Evolutionary conservation across 2,329 filamentous ascomycete species (phyloP).

Genomic region (Aureobasidium sp.): DNA sequence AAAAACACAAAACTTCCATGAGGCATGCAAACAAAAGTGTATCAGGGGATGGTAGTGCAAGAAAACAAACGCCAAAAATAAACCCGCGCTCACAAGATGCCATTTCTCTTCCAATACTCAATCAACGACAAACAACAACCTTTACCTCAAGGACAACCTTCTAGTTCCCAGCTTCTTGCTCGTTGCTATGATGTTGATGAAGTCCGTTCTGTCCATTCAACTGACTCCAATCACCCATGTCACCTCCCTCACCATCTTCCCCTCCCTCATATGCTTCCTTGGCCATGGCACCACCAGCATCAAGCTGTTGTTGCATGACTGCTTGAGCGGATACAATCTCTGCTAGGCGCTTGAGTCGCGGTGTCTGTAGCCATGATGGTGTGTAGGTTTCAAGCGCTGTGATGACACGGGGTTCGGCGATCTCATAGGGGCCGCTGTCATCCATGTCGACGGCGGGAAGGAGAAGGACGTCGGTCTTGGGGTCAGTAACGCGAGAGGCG

Average conservation of each 20-base stretch:
- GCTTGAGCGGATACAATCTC: constrained; percentile 97
- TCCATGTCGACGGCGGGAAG: constrained; percentile 97
- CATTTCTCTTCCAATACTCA: neutral
- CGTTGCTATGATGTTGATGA: neutral
- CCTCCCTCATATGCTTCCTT: constrained; percentile 4
- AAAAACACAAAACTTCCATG: neutral
- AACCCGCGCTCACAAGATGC: neutral
- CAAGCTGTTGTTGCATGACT: constrained; percentile 60
- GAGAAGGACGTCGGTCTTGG: constrained; percentile 88
- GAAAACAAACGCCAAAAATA: neutral
- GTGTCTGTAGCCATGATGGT: constrained; percentile 95
- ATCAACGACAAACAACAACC: constrained; percentile 1
- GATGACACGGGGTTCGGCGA: constrained; percentile 91
- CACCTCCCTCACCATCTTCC: constrained; percentile 6
- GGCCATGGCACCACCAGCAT: constrained; percentile 20
- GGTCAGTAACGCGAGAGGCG: constrained; percentile 85
- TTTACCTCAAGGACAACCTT: constrained; percentile 9
- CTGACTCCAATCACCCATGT: constrained; percentile 13
- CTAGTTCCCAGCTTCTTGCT: constrained; percentile 13
- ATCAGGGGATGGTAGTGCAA: neutral
- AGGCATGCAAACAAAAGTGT: neutral
- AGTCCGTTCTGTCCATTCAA: constrained; percentile 11
- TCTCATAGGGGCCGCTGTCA: constrained; percentile 96
- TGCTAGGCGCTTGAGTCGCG: constrained; percentile 87
- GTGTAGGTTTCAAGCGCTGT: constrained; percentile 97